Evolutionary conservation across 148 eudicot genomes (phyloP).

Genomic region (Diospyros kaki): DNA sequence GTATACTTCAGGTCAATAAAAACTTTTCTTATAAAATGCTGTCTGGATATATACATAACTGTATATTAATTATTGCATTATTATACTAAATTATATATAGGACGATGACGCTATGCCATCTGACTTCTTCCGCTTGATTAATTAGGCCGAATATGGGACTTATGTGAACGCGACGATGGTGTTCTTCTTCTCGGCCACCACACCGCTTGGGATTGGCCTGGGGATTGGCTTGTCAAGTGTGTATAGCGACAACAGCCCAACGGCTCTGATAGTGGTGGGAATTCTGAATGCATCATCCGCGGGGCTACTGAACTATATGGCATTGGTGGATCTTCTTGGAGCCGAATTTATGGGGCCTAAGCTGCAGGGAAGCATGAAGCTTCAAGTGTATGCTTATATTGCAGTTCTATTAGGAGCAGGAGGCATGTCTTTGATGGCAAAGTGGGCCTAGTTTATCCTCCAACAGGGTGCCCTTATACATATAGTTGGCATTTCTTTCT

Average conservation of each 20-base stretch:
- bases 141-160: conserved; percentile 44
- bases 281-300: conserved; percentile 47
- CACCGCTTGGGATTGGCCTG: conserved; percentile 51
- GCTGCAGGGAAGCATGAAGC: conserved; percentile 44
- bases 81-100: too few species aligned
- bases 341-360: conserved; percentile 50
- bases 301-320: conserved; percentile 60
- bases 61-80: not conserved
- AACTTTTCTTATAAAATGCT: not conserved
- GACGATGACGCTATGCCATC: too few species aligned
- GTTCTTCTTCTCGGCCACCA: conserved; percentile 51
- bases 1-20: conserved; percentile 31
- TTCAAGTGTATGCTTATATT: conserved; percentile 34
- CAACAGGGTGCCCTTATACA: not conserved
- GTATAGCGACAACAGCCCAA: conserved; percentile 49
- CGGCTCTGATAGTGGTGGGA: conserved; percentile 52
- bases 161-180: conserved; percentile 50
- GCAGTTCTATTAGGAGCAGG: conserved; percentile 49
- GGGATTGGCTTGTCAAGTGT: conserved; percentile 39
- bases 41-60: not conserved
- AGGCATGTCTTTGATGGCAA: conserved; percentile 60
- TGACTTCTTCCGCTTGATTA: too few species aligned
- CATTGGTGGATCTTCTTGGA: conserved; percentile 54
- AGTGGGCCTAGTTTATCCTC: conserved; percentile 39
- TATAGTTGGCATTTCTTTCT: too few species aligned